Evolutionary conservation across 495 filamentous ascomycete genomes (phyloP), one percentile per base, ranked within the genome.

Genomic region (Antarctomyces pellizariae): DNA sequence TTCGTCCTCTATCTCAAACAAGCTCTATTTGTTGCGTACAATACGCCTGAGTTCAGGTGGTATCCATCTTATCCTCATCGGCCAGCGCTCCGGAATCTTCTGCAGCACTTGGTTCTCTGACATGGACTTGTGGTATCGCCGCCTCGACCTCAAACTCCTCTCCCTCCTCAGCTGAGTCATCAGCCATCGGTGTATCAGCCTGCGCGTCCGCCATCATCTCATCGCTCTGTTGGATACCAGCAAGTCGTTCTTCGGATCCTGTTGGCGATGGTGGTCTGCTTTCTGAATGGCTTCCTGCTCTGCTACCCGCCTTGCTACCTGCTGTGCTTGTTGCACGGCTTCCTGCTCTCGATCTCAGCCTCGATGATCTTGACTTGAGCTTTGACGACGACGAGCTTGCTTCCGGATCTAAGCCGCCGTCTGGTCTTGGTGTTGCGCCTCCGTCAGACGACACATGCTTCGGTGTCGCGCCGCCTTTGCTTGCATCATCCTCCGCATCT

Each of bases 21-120:
- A n/a, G n/a, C n/a, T n/a, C n/a, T n/a, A n/a, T n/a, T n/a, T n/a
- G n/a, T n/a, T n/a, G n/a, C n/a, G n/a, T n/a, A n/a, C n/a, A n/a
- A n/a, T n/a, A n/a, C n/a, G n/a, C n/a, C n/a, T n/a, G n/a, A n/a
- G n/a, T n/a, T n/a, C n/a, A 36, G 23, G 68, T 64, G 13, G 54
- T 71, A 45, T 84, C 76, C 76, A 82, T 82, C 32, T 53, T 59
- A 39, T 77, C 71, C 3, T 46, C 54, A 28, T 39, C 38, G 6
- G 32, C 42, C 12, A 35, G 39, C 1, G 33, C 29, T n/a, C 34
- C 31, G 6, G 16, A 15, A 11, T 24, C 26, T 3, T 13, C 19
- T 26, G 16, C 32, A 8, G 27, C 24, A 7, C 29, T 45, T 23
- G 58, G 55, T 19, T 59, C 59, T 11, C 66, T 58, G 9, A 68